Evolutionary conservation across 1,139 yeast genomes (phyloP).

Genomic region (Hyphopichia wangnamkhiaoensis): DNA sequence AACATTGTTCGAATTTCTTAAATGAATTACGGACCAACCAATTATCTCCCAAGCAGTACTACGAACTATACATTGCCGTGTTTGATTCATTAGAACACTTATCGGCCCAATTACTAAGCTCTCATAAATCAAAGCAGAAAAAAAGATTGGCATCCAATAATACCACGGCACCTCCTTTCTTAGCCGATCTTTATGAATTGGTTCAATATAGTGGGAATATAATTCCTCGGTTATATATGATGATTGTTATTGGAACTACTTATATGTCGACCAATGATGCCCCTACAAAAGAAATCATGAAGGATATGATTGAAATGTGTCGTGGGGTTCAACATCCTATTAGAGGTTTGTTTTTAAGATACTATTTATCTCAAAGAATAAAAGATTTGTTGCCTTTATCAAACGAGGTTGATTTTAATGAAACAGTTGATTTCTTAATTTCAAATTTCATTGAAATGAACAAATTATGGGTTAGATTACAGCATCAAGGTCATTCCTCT

Average conservation of each 20-base stretch:
- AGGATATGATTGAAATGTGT: slow-evolving; percentile 97
- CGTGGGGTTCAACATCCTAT: slow-evolving; percentile 97
- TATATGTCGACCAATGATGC: slow-evolving; percentile 79
- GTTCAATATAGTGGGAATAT: slow-evolving; percentile 96
- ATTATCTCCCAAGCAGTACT: slow-evolving; percentile 87
- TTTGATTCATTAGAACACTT: slow-evolving; percentile 81
- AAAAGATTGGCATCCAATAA: slow-evolving; percentile 12
- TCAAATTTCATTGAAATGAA: slow-evolving; percentile 96
- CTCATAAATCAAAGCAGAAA: slow-evolving; percentile 51
- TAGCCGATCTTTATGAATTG: slow-evolving; percentile 88
- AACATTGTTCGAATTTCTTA: slow-evolving; percentile 81
- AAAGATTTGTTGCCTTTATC: slow-evolving; percentile 64
- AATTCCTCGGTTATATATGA: slow-evolving; percentile 85
- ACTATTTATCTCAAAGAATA: slow-evolving; percentile 83
- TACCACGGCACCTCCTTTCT: slow-evolving; percentile 52
- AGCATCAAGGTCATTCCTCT: slow-evolving; percentile 91
- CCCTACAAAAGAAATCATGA: slow-evolving; percentile 83
- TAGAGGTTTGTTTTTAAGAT: slow-evolving; percentile 83
- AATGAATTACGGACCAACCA: slow-evolving; percentile 78
- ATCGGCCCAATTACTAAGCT: slow-evolving; percentile 62
- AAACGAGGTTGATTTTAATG: slow-evolving; percentile 52
- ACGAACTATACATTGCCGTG: slow-evolving; percentile 82
- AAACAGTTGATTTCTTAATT: slow-evolving; percentile 71
- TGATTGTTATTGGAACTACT: slow-evolving; percentile 94
- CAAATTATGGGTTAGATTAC: slow-evolving; percentile 93